Conservation (phyloP, 352 stramenopile genomes). For the Thraustochytrium sp. region DNA sequence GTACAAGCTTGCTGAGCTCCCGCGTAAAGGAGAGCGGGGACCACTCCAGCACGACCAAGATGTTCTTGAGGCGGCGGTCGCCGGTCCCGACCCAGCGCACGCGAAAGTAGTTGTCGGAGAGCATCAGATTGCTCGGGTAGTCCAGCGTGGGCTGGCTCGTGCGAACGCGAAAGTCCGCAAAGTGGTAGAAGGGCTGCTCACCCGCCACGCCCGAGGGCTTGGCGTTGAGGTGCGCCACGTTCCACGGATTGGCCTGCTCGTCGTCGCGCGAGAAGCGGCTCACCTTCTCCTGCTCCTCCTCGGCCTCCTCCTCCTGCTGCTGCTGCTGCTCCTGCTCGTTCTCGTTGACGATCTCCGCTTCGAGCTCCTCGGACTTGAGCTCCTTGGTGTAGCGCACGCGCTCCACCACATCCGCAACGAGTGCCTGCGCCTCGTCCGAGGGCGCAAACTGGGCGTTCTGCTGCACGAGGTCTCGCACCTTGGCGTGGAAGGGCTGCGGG, state of each 20-base stretch:
- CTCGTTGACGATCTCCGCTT: conserved; percentile 52
- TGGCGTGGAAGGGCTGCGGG: conserved; percentile 34
- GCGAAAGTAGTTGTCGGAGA: conserved; percentile 71
- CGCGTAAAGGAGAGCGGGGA: conserved; percentile 61
- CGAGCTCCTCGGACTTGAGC: conserved; percentile 20
- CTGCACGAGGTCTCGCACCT: background rate
- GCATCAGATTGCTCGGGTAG: conserved; percentile 55
- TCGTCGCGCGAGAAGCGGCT: conserved; percentile 81
- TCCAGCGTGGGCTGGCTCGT: conserved; percentile 39
- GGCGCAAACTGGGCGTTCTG: background rate
- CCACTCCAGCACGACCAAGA: conserved; percentile 82
- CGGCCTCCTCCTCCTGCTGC: conserved; percentile 74
- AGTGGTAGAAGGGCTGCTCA: conserved; percentile 52
- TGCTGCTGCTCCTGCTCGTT: conserved; percentile 74
- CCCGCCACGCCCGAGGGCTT: conserved; percentile 33
- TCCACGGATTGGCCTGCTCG: conserved; percentile 74
- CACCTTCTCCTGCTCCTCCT: conserved; percentile 73
- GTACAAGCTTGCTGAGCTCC: conserved; percentile 60
- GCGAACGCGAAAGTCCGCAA: conserved; percentile 49
- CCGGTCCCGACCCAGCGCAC: conserved; percentile 65
- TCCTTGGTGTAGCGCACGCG: conserved; percentile 24
- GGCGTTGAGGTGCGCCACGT: conserved; percentile 58
- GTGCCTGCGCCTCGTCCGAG: background rate
- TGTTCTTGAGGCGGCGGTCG: conserved; percentile 79
- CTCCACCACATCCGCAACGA: conserved; percentile 20